Percentiles rank a stretch among this genome's conserved stretches.
These are phyloP conservation scores for Annulohypoxylon maeteangense DNA, from an alignment of 495 filamentous ascomycete genomes.

Conservation along the genomic window DNA sequence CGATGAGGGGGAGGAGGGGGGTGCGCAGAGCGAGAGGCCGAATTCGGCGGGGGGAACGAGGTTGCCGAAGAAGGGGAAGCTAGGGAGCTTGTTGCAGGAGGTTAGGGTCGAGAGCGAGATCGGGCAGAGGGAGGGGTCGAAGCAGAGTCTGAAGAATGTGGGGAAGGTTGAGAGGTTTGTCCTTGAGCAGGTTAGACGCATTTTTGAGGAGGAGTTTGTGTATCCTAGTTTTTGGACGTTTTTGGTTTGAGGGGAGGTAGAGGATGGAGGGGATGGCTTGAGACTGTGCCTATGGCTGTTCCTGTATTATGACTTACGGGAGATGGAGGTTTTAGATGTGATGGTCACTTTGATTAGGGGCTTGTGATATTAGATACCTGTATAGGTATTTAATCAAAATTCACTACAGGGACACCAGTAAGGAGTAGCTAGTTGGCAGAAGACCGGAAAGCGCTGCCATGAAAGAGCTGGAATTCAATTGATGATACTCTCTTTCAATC, in stretches of 20 bases:
- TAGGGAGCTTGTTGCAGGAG: constrained; percentile 85
- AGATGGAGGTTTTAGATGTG: too few relatives aligned
- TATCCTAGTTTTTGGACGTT: constrained; percentile 99
- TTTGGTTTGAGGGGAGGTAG: constrained; percentile 69
- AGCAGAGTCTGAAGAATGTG: constrained; percentile 96
- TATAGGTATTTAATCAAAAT: too few relatives aligned
- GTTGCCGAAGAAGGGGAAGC: constrained; percentile 53
- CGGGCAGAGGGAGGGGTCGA: constrained; percentile 86
- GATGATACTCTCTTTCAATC: too few relatives aligned
- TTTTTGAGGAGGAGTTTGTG: constrained; percentile 98
- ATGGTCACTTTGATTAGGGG: too few relatives aligned
- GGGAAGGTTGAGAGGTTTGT: constrained; percentile 98
- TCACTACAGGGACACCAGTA: too few relatives aligned
- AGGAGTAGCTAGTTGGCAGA: too few relatives aligned
- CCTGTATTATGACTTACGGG: too few relatives aligned
- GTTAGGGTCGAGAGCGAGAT: constrained; percentile 98
- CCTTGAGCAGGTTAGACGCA: constrained; percentile 92
- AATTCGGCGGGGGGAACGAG: constrained; percentile 13
- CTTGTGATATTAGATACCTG: too few relatives aligned
- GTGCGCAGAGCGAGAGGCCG: constrained; percentile 1
- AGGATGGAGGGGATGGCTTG: too few relatives aligned
- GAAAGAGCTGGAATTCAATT: too few relatives aligned
- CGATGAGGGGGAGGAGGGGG: constrained; percentile 45
- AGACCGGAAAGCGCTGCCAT: too few relatives aligned
- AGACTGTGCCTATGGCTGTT: too few relatives aligned